Evolutionary conservation across 2,329 filamentous ascomycete species (phyloP).

Genomic region (Clarireedia monteithiana): DNA sequence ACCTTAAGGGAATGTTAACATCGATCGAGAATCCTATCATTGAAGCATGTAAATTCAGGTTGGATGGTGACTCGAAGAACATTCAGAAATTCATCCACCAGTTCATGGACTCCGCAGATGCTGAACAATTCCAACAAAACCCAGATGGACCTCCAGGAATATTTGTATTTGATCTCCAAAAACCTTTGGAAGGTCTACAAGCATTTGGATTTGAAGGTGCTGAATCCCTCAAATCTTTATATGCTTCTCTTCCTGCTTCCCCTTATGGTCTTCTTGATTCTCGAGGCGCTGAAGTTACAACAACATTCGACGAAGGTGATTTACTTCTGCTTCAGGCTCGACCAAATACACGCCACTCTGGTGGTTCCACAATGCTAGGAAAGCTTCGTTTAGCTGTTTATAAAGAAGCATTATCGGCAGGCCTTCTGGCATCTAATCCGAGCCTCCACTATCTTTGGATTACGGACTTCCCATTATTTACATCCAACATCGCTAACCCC

Average conservation of each 20-base stretch:
- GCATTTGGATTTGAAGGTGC: conserved; percentile 68
- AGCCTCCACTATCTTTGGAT: conserved; percentile 72
- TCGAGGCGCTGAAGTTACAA: conserved; percentile 25
- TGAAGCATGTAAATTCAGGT: conserved; percentile 63
- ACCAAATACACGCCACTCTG: conserved; percentile 50
- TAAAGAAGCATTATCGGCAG: conserved; percentile 22
- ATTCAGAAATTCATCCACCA: conserved; percentile 54
- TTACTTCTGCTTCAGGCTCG: conserved; percentile 77
- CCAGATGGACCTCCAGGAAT: conserved; percentile 72
- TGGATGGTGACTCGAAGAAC: conserved; percentile 43
- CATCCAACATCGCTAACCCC: conserved; percentile 47
- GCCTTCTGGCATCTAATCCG: conserved; percentile 19
- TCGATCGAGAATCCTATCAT: conserved; percentile 60
- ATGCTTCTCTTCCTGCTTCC: conserved; percentile 13
- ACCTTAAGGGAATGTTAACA: conserved; percentile 70
- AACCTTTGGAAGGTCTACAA: conserved; percentile 69
- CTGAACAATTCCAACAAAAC: conserved; percentile 55
- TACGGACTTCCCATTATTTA: conserved; percentile 87
- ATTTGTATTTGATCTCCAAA: conserved; percentile 64
- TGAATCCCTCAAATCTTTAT: conserved; percentile 36
- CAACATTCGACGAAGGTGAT: conserved; percentile 55
- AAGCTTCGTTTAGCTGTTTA: conserved; percentile 26
- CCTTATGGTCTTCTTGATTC: not conserved
- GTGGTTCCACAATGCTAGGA: conserved; percentile 56
- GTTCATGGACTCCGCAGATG: conserved; percentile 62